Conservation (phyloP, 768 basidiomycete genomes). For the Rhizopogon vesiculosus region DNA sequence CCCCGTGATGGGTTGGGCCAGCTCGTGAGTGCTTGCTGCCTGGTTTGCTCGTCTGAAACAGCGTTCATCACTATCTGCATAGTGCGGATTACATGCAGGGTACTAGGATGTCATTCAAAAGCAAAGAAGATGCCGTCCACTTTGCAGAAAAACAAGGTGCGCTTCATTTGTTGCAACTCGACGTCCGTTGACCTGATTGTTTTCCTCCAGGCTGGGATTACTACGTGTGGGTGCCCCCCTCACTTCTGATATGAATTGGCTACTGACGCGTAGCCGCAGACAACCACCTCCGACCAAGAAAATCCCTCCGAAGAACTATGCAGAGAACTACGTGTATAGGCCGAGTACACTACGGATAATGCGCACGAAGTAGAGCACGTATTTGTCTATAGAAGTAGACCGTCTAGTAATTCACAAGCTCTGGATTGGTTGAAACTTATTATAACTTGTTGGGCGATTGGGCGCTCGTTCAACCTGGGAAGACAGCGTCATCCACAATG, state of each 20-base stretch:
- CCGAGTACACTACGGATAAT: slow-evolving; percentile 74
- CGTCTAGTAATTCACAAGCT: neutral
- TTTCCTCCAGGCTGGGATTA: slow-evolving; percentile 81
- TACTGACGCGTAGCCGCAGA: slow-evolving; percentile 26
- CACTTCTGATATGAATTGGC: neutral
- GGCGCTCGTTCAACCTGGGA: too few species aligned
- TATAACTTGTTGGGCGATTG: too few species aligned
- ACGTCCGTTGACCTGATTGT: slow-evolving; percentile 1
- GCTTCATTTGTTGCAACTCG: slow-evolving; percentile 8
- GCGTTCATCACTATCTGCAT: slow-evolving; percentile 3
- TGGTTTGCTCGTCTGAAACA: neutral
- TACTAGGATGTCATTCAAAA: slow-evolving; percentile 75
- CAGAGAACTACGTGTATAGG: slow-evolving; percentile 88
- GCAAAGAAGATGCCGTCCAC: slow-evolving; percentile 87
- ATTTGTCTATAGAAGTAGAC: slow-evolving; percentile 5
- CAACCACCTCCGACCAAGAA: slow-evolving; percentile 59
- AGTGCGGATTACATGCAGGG: slow-evolving; percentile 98
- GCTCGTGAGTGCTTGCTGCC: slow-evolving; percentile 60
- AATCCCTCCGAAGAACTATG: slow-evolving; percentile 82
- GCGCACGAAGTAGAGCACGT: slow-evolving; percentile 80
- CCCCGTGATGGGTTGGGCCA: slow-evolving; percentile 95
- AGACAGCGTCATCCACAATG: too few species aligned
- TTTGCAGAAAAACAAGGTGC: slow-evolving; percentile 96
- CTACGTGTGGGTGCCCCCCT: slow-evolving; percentile 59
- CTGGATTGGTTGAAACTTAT: neutral